phyloP scores from a whole-genome alignment of 1,139 yeast species.

The Candida labiduridarum region DNA sequence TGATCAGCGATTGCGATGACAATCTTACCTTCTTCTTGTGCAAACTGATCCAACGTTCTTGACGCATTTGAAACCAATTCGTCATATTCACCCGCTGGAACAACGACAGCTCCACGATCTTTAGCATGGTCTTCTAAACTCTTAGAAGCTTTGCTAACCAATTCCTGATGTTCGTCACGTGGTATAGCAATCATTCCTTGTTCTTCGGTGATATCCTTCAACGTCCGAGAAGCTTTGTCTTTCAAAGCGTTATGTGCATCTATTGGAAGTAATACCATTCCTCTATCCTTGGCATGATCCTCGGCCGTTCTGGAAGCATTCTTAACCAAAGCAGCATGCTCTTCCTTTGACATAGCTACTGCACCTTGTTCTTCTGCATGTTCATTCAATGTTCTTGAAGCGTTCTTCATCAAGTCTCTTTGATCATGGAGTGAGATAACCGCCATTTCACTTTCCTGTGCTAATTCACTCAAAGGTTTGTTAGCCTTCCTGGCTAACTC shows the following conservation, averaged over 20 bases:
- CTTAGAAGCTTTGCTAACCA: constrained; percentile 13
- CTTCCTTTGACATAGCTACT: constrained; percentile 16
- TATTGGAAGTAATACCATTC: constrained; percentile 10
- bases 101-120: constrained; percentile 7
- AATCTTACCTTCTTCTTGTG: constrained; percentile 17
- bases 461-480: constrained; percentile 12
- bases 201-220: constrained; percentile 15
- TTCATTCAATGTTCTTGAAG: constrained; percentile 10
- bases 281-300: constrained; percentile 17
- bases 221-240: constrained; percentile 4
- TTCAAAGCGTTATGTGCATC: constrained; percentile 9
- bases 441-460: constrained; percentile 17
- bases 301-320: constrained; percentile 19
- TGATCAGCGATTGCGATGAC: constrained; percentile 13
- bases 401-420: constrained; percentile 11
- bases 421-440: constrained; percentile 13
- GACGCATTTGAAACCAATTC: constrained; percentile 5
- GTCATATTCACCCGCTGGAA: constrained; percentile 7
- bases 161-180: constrained; percentile 21
- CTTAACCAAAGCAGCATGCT: constrained; percentile 13
- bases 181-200: constrained; percentile 13
- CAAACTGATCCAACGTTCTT: constrained; percentile 11
- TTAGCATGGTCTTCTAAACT: constrained; percentile 17
- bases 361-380: constrained; percentile 14
- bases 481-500: constrained; percentile 8